These are phyloP conservation scores for Colletotrichum higginsianum DNA, from an alignment of 2,329 filamentous ascomycete genomes.

Conservation along the genomic window DNA sequence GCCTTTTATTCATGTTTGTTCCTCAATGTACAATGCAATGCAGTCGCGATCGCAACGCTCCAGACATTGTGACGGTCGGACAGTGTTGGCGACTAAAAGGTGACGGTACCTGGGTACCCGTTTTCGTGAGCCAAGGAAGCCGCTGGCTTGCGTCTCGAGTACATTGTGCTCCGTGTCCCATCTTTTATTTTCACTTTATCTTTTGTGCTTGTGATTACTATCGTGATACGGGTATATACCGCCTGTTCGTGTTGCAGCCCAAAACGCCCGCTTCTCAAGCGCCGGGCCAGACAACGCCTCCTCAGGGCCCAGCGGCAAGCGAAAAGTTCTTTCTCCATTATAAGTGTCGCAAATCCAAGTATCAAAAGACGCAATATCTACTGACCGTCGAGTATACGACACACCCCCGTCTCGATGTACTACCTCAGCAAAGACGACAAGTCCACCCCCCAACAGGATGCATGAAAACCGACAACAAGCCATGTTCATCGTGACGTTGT, in stretches of 20 bases:
- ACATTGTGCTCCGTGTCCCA: background rate
- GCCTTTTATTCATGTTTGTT: background rate
- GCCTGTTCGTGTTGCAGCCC: constrained; percentile 39
- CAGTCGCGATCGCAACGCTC: constrained; percentile 7
- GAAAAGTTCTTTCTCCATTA: background rate
- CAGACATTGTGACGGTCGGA: background rate
- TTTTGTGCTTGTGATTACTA: background rate
- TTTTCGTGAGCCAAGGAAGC: background rate
- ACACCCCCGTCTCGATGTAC: background rate
- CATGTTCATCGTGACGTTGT: constrained; percentile 31
- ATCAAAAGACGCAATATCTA: background rate
- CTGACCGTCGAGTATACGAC: background rate
- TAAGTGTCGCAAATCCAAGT: constrained; percentile 1
- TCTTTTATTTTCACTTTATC: constrained; percentile 8
- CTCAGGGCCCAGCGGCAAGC: background rate
- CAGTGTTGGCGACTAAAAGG: background rate
- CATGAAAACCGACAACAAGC: background rate
- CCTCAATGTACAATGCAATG: constrained; percentile 13
- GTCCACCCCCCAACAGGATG: background rate
- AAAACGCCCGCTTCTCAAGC: constrained; percentile 39
- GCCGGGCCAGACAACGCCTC: constrained; percentile 25
- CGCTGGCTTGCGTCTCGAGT: background rate
- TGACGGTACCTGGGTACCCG: constrained; percentile 27
- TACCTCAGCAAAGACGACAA: constrained; percentile 9
- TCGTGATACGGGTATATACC: constrained; percentile 10